Evolutionary conservation across 2,329 filamentous ascomycete genomes (phyloP).

Genomic region (Hymenoscyphus salicellus): DNA sequence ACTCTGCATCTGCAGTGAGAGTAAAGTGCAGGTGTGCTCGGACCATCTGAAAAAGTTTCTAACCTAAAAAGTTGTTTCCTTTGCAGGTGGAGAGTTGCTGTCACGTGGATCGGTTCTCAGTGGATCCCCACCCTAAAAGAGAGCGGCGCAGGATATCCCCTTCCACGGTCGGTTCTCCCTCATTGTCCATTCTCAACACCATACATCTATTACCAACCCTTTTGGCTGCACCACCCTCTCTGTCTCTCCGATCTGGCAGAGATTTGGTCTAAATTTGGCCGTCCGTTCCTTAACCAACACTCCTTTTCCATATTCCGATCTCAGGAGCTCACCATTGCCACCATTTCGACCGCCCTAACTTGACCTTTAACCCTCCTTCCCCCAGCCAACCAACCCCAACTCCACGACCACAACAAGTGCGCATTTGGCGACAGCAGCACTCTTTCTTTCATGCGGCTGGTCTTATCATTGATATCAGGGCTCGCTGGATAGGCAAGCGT

Average conservation of each 20-base stretch:
- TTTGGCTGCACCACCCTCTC: conserved; percentile 11
- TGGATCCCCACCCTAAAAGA: background rate
- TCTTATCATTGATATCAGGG: background rate
- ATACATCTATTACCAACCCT: conserved; percentile 14
- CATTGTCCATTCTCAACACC: conserved; percentile 1
- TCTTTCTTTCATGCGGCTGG: background rate
- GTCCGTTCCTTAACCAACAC: conserved; percentile 13
- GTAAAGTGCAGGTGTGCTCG: background rate
- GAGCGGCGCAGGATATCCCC: background rate
- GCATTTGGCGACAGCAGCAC: background rate
- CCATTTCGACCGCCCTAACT: background rate
- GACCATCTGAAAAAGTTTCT: background rate
- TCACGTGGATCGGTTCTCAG: background rate
- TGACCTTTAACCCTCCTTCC: background rate
- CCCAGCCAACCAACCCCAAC: background rate
- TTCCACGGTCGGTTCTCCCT: conserved; percentile 1
- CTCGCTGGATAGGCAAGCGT: background rate
- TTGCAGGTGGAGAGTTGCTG: background rate
- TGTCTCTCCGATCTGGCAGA: conserved; percentile 2
- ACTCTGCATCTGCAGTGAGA: background rate
- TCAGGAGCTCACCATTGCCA: background rate
- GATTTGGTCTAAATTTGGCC: conserved; percentile 12
- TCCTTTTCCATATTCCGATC: conserved; percentile 6
- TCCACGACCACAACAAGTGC: background rate
- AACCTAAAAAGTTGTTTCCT: background rate